These are phyloP conservation scores for Sphaerosporella brunnea DNA, from an alignment of 495 filamentous ascomycete species.

Conservation along the genomic window DNA sequence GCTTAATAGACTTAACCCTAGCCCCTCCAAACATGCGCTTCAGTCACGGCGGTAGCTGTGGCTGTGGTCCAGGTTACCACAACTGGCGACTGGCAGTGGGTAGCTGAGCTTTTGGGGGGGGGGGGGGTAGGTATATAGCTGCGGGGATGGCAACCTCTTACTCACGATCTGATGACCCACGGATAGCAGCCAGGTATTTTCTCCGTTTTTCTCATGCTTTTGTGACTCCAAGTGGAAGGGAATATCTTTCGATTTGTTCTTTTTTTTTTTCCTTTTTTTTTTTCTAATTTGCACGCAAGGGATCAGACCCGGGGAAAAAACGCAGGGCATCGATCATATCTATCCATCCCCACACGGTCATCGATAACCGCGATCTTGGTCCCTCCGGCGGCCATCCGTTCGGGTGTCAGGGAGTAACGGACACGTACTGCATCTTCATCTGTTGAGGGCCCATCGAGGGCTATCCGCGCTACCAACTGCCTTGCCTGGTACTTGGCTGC, in stretches of 20 bases:
- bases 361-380: background rate
- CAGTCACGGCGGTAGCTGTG: background rate
- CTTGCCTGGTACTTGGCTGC: too few relatives aligned
- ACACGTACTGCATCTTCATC: conserved; percentile 2
- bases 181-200: too few relatives aligned
- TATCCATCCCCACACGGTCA: background rate
- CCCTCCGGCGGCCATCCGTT: background rate
- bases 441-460: background rate
- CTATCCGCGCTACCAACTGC: too few relatives aligned
- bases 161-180: too few relatives aligned
- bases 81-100: background rate
- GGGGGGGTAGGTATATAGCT: conserved; percentile 1
- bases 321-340: background rate
- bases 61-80: background rate
- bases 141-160: background rate
- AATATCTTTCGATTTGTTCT: background rate
- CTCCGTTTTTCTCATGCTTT: too few relatives aligned
- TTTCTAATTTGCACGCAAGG: conserved; percentile 5
- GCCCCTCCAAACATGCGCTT: conserved; percentile 1
- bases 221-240: too few relatives aligned
- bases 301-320: background rate
- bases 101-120: background rate
- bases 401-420: background rate
- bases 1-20: conserved; percentile 2
- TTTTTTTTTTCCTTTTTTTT: conserved; percentile 1